Evolutionary conservation across 768 basidiomycete genomes (phyloP).

Genomic region (Russula ochroleuca): DNA sequence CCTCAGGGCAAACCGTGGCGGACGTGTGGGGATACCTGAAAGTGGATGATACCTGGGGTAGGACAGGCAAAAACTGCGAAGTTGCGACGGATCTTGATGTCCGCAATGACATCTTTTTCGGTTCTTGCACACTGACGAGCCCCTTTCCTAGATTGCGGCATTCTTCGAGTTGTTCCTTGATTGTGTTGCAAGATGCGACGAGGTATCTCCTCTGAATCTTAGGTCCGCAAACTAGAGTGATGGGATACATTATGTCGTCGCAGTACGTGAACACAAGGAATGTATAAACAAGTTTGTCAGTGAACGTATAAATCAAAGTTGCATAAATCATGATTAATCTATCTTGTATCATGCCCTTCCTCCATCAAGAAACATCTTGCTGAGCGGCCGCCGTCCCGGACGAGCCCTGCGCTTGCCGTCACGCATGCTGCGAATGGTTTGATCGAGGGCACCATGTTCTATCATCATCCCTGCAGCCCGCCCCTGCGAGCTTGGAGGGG

Average conservation of each 20-base stretch:
- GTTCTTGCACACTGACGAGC: conserved; percentile 11
- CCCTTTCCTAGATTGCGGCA: conserved; percentile 44
- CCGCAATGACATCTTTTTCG: conserved; percentile 29
- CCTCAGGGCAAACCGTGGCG: conserved; percentile 74
- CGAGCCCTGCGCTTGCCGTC: conserved; percentile 56
- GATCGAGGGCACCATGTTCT: conserved; percentile 76
- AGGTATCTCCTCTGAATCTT: conserved; percentile 54
- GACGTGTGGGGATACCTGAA: conserved; percentile 64
- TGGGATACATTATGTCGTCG: background rate
- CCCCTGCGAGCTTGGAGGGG: conserved; percentile 40
- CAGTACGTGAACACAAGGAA: conserved; percentile 8
- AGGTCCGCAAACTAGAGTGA: background rate
- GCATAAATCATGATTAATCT: conserved; percentile 11
- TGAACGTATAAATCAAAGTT: background rate
- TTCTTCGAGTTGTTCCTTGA: conserved; percentile 67
- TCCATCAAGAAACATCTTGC: conserved; percentile 80
- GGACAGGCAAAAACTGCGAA: conserved; percentile 67
- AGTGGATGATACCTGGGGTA: conserved; percentile 68
- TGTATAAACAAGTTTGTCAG: background rate
- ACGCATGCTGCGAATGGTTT: conserved; percentile 77
- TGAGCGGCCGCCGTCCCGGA: conserved; percentile 49
- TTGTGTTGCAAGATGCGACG: conserved; percentile 55
- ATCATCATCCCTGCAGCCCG: conserved; percentile 49
- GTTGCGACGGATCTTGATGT: conserved; percentile 69
- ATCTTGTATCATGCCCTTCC: conserved; percentile 32